Percentiles rank a stretch among this genome's conserved stretches.
These are phyloP conservation scores for Cladosporium oxysporum DNA, from an alignment of 2,329 filamentous ascomycete species.

Conservation along the genomic window DNA sequence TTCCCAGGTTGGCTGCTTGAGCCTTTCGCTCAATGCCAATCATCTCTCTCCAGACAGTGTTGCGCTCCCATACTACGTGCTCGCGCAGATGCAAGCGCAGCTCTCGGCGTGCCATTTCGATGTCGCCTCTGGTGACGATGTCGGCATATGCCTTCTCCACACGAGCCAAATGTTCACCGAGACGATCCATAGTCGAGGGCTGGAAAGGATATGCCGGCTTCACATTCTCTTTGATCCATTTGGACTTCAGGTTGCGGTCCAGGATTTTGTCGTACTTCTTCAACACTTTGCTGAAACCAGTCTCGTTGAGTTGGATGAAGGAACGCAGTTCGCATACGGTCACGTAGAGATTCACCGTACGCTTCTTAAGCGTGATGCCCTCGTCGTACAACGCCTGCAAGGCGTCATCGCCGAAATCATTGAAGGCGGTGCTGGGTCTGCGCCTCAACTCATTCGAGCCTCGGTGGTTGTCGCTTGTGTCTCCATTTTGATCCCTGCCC, in stretches of 20 bases:
- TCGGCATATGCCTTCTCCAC: slow-evolving; percentile 81
- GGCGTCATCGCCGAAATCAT: slow-evolving; percentile 77
- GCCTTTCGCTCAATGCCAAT: slow-evolving; percentile 96
- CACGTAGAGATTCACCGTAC: slow-evolving; percentile 83
- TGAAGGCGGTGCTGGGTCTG: slow-evolving; percentile 66
- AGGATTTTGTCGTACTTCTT: slow-evolving; percentile 99
- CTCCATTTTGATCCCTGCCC: slow-evolving; percentile 28
- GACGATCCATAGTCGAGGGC: slow-evolving; percentile 65
- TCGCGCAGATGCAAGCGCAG: slow-evolving; percentile 87
- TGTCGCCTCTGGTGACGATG: slow-evolving; percentile 79
- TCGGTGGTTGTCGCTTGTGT: slow-evolving; percentile 18
- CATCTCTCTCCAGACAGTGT: slow-evolving; percentile 98
- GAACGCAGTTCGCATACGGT: slow-evolving; percentile 93
- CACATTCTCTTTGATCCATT: slow-evolving; percentile 74
- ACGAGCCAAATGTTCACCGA: slow-evolving; percentile 71
- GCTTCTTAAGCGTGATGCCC: slow-evolving; percentile 88
- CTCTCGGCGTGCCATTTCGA: slow-evolving; percentile 75
- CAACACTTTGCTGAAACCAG: slow-evolving; percentile 91
- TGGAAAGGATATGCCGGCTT: slow-evolving; percentile 80
- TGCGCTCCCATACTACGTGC: slow-evolving; percentile 98
- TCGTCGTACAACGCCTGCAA: slow-evolving; percentile 69
- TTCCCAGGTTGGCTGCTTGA: slow-evolving; percentile 87
- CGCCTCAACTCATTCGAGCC: slow-evolving; percentile 53
- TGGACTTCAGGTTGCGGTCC: slow-evolving; percentile 74
- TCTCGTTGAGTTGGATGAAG: slow-evolving; percentile 93